Percentiles rank a stretch among this genome's conserved stretches.
Evolutionary conservation across 108 stramenopile genomes (phyloP).

Genomic region (Nitzschia putrida): DNA sequence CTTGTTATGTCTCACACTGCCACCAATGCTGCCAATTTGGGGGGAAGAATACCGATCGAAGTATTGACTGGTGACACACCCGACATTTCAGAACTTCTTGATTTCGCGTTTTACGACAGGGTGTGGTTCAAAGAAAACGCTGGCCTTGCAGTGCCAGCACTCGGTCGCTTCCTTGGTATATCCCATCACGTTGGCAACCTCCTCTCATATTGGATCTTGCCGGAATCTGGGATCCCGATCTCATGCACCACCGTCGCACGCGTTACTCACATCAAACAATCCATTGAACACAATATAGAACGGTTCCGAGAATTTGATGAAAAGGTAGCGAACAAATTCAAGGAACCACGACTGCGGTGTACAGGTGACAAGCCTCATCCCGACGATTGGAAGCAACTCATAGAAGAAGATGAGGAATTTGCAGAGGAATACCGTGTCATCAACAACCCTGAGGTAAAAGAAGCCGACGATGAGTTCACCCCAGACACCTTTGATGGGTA

Average conservation of each 20-base stretch:
- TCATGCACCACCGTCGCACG: no score
- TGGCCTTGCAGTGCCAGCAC: background rate
- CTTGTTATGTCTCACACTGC: slow-evolving; percentile 22
- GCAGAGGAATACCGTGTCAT: background rate
- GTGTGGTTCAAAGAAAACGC: slow-evolving; percentile 1
- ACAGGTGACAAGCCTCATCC: no score
- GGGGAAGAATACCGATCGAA: background rate
- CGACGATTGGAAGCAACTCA: slow-evolving; percentile 14
- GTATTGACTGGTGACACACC: slow-evolving; percentile 28
- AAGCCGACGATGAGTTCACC: slow-evolving; percentile 9
- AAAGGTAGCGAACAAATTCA: no score
- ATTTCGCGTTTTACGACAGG: slow-evolving; percentile 47
- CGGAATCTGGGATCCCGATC: slow-evolving; percentile 5
- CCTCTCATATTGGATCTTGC: background rate
- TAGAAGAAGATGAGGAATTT: slow-evolving; percentile 8
- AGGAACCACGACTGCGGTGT: no score
- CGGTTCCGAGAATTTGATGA: no score
- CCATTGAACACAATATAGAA: no score
- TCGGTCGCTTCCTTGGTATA: background rate
- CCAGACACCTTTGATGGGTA: slow-evolving; percentile 14
- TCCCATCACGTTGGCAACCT: background rate
- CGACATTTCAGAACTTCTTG: slow-evolving; percentile 38
- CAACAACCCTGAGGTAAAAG: background rate
- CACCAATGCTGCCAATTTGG: background rate
- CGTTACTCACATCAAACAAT: no score